phyloP scores from a whole-genome alignment of 1,284 basidiomycete genomes.

The Tausonia pullulans region DNA sequence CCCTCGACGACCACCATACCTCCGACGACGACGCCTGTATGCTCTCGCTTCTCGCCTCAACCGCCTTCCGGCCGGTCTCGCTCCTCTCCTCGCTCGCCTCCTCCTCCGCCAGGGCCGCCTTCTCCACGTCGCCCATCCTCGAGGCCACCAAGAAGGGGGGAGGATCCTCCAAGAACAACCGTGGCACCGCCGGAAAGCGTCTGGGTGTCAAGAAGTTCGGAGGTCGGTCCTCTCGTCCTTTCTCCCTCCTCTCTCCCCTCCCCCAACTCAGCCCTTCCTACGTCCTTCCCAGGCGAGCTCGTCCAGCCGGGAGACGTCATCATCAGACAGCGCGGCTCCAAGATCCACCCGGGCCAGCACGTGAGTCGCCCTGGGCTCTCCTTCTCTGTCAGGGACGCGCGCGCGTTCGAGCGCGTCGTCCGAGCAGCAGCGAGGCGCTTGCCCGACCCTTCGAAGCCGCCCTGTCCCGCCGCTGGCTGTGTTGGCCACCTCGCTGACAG shows the following conservation, averaged over 20 bases:
- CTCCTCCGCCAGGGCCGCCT: neutral
- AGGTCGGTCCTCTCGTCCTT: conserved; percentile 42
- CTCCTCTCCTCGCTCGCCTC: neutral
- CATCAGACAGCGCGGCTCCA: conserved; percentile 76
- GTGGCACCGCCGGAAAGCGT: conserved; percentile 79
- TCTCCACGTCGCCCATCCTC: conserved; percentile 9
- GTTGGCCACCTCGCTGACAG: neutral
- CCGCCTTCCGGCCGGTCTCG: too few species aligned
- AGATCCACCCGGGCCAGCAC: conserved; percentile 84
- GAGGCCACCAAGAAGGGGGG: conserved; percentile 82
- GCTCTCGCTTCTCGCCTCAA: too few species aligned
- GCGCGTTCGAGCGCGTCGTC: too few species aligned
- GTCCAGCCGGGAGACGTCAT: conserved; percentile 90
- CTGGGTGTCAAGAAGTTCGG: conserved; percentile 90
- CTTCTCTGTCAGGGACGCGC: neutral
- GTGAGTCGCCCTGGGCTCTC: conserved; percentile 38
- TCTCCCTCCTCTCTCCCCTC: neutral
- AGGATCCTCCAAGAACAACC: conserved; percentile 79
- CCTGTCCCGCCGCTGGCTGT: neutral
- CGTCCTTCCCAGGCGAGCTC: conserved; percentile 51
- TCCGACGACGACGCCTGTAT: too few species aligned
- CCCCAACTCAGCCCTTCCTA: conserved; percentile 12
- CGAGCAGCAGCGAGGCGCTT: too few species aligned
- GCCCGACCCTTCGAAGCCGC: too few species aligned
- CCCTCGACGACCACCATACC: too few species aligned